Evolutionary conservation across 345 rosid genomes (phyloP), one percentile per base, ranked within the genome.

Genomic region (Kernera saxatilis): DNA sequence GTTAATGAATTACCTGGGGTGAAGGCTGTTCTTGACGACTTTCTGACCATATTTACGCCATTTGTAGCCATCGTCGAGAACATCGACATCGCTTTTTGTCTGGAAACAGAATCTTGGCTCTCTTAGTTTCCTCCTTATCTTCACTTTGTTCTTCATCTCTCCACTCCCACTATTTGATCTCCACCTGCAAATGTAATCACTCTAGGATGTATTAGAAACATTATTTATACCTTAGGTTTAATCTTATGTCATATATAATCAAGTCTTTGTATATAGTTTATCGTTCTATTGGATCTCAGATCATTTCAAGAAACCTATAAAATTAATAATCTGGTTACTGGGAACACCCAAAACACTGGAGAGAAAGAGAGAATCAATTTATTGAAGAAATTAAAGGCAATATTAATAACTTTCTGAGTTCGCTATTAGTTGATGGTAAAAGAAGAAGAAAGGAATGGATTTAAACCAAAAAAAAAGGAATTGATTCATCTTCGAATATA

Each of bases 31-130:
- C 73, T 93, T 93, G 79, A 93, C 98, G 18, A 93, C 86, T 84
- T 93, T 93, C 80, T 93, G 98, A 71, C 98, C 98, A 72, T 93
- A 93, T 83, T 93, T 93, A 66, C 98, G 86, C 98, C 98, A 93
- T 75, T 88, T 93, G 67, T 93, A 93, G 43, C 98, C 98, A 41
- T 93, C 98, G 71, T 90, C 98, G 5, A 93, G 96, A 21, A 93
- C 98, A 81, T 93, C 98, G 3, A 93, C 85, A 26, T 93, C 98
- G 48, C 97, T 93, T 80, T 94, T 84, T 19, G 98, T 93, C 77
- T 93, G 98, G 82, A 93, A 93, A 79, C 98, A 93, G 78, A 93
- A 93, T 81, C 98, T 88, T 43, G 98, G 98, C 71, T 93, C 98
- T 71, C 98, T 86, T 29, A 93, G 89, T 86, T 88, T 93, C 78